These are phyloP conservation scores for Aspergillus versicolor DNA, from an alignment of 2,329 filamentous ascomycete genomes.

Conservation along the genomic window DNA sequence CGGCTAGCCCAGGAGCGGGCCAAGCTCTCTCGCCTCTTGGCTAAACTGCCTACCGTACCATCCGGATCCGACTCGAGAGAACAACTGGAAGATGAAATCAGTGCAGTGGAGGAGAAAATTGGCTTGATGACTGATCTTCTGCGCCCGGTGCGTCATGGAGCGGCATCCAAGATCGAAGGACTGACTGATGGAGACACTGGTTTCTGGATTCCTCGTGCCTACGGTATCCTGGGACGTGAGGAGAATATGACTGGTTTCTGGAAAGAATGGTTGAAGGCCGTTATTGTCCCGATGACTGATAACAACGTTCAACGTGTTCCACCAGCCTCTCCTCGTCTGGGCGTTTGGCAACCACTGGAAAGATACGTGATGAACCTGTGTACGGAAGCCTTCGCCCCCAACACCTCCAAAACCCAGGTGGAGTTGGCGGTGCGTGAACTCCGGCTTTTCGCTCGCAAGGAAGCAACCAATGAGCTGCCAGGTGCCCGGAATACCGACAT, in stretches of 20 bases:
- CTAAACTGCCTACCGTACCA: slow-evolving; percentile 74
- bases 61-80: slow-evolving; percentile 83
- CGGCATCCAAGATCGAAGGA: slow-evolving; percentile 95
- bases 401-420: slow-evolving; percentile 92
- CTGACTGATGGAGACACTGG: slow-evolving; percentile 93
- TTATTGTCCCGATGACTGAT: slow-evolving; percentile 94
- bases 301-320: slow-evolving; percentile 79
- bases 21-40: slow-evolving; percentile 82
- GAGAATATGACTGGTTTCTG: slow-evolving; percentile 82
- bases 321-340: slow-evolving; percentile 82
- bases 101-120: slow-evolving; percentile 95
- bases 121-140: slow-evolving; percentile 94
- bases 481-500: slow-evolving; percentile 88
- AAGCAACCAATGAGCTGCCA: slow-evolving; percentile 88
- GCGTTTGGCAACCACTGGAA: slow-evolving; percentile 94
- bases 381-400: slow-evolving; percentile 87
- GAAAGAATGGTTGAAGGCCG: slow-evolving; percentile 96
- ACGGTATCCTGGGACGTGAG: slow-evolving; percentile 87
- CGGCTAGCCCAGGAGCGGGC: slow-evolving; percentile 83
- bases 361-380: slow-evolving; percentile 96
- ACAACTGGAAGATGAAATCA: slow-evolving; percentile 87
- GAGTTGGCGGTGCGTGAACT: slow-evolving; percentile 88
- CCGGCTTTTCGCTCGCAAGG: slow-evolving; percentile 87
- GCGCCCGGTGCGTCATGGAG: slow-evolving; percentile 86
- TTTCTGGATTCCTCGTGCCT: slow-evolving; percentile 91